These are phyloP conservation scores for Nidularia pulvinata DNA, from an alignment of 768 basidiomycete genomes.

Conservation along the genomic window DNA sequence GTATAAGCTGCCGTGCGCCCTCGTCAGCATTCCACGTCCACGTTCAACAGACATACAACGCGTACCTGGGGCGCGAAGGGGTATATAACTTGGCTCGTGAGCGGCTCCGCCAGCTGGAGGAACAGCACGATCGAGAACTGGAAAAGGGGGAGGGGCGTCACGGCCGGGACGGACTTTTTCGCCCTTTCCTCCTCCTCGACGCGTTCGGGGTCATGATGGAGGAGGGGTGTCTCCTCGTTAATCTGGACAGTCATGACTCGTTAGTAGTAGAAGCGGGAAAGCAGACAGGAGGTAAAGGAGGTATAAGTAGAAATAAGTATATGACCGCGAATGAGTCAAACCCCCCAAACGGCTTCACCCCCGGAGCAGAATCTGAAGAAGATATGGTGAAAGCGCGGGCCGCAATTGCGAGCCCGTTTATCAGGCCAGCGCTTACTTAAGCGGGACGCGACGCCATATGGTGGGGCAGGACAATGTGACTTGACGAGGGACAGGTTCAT, in stretches of 20 bases:
- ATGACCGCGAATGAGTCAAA: constrained; percentile 13
- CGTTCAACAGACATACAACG: no score
- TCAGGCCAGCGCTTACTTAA: not conserved
- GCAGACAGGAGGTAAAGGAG: constrained; percentile 1
- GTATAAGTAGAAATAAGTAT: not conserved
- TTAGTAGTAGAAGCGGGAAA: not conserved
- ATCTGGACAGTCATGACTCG: constrained; percentile 13
- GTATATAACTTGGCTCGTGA: constrained; percentile 75
- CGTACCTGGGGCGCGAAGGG: constrained; percentile 74
- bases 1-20: constrained; percentile 49
- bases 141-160: constrained; percentile 64
- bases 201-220: constrained; percentile 30
- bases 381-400: constrained; percentile 11
- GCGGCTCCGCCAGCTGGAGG: constrained; percentile 76
- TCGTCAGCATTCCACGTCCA: no score
- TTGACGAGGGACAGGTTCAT: not conserved
- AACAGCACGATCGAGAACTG: constrained; percentile 72
- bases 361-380: no score
- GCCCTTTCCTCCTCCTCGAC: constrained; percentile 13
- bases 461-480: not conserved
- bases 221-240: constrained; percentile 68
- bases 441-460: not conserved
- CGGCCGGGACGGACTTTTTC: constrained; percentile 12
- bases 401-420: constrained; percentile 1
- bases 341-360: no score